phyloP scores from a whole-genome alignment of 495 filamentous ascomycete genomes.

The Hyphodiscus hymeniophilus region DNA sequence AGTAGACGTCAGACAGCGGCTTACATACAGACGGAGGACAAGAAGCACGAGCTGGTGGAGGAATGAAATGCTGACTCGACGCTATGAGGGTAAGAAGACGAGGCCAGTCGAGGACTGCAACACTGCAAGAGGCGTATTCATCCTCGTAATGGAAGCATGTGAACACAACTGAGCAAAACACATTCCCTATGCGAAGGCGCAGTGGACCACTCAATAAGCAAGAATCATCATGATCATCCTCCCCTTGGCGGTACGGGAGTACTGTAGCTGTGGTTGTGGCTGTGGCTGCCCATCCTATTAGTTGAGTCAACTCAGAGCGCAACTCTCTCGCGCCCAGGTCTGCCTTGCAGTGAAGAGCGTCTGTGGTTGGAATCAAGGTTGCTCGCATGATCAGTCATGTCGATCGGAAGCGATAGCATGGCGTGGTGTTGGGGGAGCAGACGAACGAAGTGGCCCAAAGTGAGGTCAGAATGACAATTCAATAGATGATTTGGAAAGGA shows the following conservation, averaged over 20 bases:
- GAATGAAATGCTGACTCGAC: too few species aligned
- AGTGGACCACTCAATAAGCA: too few species aligned
- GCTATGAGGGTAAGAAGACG: too few species aligned
- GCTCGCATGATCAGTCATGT: constrained; percentile 22
- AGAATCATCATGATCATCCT: background rate
- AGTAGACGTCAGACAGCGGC: background rate
- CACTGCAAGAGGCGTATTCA: too few species aligned
- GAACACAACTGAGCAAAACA: too few species aligned
- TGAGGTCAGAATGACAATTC: background rate
- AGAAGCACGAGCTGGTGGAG: too few species aligned
- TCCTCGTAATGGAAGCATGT: background rate
- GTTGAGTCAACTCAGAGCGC: too few species aligned
- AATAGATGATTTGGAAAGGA: background rate
- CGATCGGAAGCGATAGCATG: constrained; percentile 8
- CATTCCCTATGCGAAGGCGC: background rate
- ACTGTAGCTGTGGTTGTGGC: too few species aligned
- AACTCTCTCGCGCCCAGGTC: too few species aligned
- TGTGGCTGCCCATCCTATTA: background rate
- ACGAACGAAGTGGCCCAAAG: background rate
- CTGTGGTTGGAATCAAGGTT: constrained; percentile 6
- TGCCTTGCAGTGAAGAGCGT: constrained; percentile 11
- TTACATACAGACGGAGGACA: too few species aligned
- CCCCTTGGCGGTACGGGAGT: too few species aligned
- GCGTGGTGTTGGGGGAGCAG: constrained; percentile 10
- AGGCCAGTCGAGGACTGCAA: too few species aligned